Base-by-base conservation (phyloP, 257 asterid species). In the Cordia subcordata region DNA sequence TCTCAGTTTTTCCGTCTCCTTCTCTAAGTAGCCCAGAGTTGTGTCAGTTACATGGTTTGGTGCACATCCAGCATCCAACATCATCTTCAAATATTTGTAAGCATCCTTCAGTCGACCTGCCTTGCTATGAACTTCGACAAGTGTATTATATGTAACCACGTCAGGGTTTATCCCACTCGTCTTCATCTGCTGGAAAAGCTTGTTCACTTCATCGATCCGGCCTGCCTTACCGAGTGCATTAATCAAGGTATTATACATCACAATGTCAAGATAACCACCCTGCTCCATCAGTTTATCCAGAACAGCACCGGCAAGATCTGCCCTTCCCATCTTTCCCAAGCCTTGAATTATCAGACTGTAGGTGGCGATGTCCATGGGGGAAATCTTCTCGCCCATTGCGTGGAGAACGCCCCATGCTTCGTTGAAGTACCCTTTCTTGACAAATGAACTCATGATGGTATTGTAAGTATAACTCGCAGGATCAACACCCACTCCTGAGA, bases 11-110 rank as follows among this genome's bases (percentile, higher is more conserved):
- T 88, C 96, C 22, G 82, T 86, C 71, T 81, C 95, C 73, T 74
- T 86, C 58, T 73, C 96, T 40, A 92, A 82, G 71, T 68, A 86
- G 61, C 86, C 96, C 50, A 92, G 81, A 58, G 79, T 82, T 0
- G 96, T 88, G 62, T 88, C 99, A 0, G 99, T 92, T 53, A 92
- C 95, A 66, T 86, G 91, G 69, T 92, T 88, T 10, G 99, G 99
- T 10, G 81, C 85, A 76, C 96, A 88, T 39, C 99, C 97, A 44
- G 88, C 94, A 72, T 82, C 86, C 87, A 92, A 53, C 99, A 92
- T 92, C 87, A 75, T 75, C 82, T 77, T 84, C 65, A 92, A 67
- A 67, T 73, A 80, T 76, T 77, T 77, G 72, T 92, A 81, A 19
- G 99, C 96, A 63, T 92, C 95, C 75, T 83, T 82, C 38, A 86